Evolutionary conservation across 352 stramenopile genomes (phyloP).

Genomic region (Proteromonas lacertae): DNA sequence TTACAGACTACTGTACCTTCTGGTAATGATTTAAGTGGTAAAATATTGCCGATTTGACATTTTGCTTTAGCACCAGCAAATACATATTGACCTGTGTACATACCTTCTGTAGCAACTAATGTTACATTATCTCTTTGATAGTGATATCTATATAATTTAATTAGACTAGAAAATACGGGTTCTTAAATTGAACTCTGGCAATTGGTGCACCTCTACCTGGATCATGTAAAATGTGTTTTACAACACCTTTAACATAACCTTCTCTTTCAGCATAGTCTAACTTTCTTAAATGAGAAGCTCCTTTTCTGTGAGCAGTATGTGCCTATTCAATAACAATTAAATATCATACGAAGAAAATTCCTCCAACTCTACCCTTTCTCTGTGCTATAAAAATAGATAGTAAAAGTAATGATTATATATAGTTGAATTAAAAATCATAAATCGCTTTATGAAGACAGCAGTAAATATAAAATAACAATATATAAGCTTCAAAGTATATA

Average conservation of each 20-base stretch:
- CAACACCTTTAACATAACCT: constrained; percentile 90
- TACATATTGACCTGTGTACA: constrained; percentile 94
- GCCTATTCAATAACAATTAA: not conserved
- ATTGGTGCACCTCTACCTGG: constrained; percentile 75
- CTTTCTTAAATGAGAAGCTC: constrained; percentile 8
- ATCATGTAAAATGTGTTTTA: constrained; percentile 97
- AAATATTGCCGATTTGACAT: constrained; percentile 67
- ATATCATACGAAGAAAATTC: not conserved
- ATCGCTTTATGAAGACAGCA: too few relatives aligned
- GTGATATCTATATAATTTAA: too few relatives aligned
- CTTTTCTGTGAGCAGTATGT: constrained; percentile 11
- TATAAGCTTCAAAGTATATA: too few relatives aligned
- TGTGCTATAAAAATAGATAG: not conserved
- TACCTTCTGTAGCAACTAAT: constrained; percentile 81
- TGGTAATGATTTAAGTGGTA: constrained; percentile 62
- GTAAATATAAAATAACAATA: too few relatives aligned
- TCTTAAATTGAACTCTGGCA: constrained; percentile 53
- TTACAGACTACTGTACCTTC: constrained; percentile 98
- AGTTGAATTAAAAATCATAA: too few relatives aligned
- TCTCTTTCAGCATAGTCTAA: constrained; percentile 35
- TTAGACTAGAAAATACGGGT: constrained; percentile 40
- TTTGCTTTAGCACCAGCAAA: constrained; percentile 81
- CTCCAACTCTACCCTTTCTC: not conserved
- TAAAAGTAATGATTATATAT: not conserved
- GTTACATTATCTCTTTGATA: constrained; percentile 60